A percentile compares a stretch with the other conserved stretches of the same genome.
phyloP scores from a whole-genome alignment of 345 rosid genomes.

The Garcia nutans region DNA sequence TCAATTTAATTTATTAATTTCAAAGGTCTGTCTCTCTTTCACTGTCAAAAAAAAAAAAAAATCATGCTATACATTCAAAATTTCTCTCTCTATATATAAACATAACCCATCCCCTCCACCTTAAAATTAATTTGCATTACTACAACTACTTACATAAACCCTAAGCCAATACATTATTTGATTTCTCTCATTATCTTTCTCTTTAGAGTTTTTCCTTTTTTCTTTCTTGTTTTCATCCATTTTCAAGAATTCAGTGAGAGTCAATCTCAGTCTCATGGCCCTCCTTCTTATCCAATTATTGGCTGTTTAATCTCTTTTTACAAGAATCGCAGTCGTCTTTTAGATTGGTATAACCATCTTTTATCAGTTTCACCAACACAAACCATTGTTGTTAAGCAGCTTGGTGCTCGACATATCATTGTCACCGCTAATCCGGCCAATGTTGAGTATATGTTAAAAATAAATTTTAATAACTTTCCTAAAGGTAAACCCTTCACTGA shows the following conservation, averaged over 20 bases:
- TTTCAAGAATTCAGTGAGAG: not conserved
- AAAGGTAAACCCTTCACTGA: conserved; percentile 81
- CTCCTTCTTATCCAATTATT: conserved; percentile 55
- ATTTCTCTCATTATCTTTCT: conserved; percentile 10
- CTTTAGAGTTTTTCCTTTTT: conserved; percentile 23
- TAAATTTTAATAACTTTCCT: conserved; percentile 66
- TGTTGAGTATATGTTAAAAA: conserved; percentile 66
- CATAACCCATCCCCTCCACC: not conserved
- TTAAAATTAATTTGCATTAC: too few species aligned
- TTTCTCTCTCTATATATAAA: not conserved
- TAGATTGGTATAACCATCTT: conserved; percentile 75
- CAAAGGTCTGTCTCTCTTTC: not conserved
- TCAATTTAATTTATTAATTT: too few species aligned
- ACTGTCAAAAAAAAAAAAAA: not conserved
- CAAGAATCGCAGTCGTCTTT: conserved; percentile 55
- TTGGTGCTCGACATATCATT: conserved; percentile 55
- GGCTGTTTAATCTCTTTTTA: conserved; percentile 71
- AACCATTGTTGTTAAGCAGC: conserved; percentile 51
- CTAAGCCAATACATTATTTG: not conserved
- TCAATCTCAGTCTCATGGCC: conserved; percentile 11
- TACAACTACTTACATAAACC: not conserved
- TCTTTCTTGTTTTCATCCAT: not conserved
- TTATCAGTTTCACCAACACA: conserved; percentile 51
- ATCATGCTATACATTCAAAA: not conserved
- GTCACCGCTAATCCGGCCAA: conserved; percentile 71